Evolutionary conservation across 2,329 filamentous ascomycete genomes (phyloP).

Genomic region (Venturia oleaginea): DNA sequence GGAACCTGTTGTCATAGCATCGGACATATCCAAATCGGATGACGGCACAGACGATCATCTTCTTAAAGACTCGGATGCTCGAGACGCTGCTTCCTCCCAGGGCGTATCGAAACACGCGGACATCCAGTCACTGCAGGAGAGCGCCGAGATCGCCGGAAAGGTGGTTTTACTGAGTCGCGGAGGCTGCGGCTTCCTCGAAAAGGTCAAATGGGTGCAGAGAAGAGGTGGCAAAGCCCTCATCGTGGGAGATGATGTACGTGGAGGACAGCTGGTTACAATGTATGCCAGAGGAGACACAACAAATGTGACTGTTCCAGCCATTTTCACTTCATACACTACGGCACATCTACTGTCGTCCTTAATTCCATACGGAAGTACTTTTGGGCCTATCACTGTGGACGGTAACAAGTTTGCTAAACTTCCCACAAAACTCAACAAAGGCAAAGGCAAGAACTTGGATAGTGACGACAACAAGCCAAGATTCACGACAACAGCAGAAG

Average conservation of each 20-base stretch:
- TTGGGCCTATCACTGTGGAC: not conserved
- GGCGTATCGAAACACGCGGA: constrained; percentile 56
- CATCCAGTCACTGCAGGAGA: constrained; percentile 84
- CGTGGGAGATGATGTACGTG: constrained; percentile 85
- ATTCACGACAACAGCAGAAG: constrained; percentile 18
- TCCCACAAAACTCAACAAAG: constrained; percentile 11
- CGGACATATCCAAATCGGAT: constrained; percentile 31
- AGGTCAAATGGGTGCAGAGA: constrained; percentile 93
- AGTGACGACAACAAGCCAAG: constrained; percentile 19
- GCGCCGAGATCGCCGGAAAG: constrained; percentile 86
- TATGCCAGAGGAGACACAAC: constrained; percentile 95
- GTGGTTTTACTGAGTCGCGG: constrained; percentile 85
- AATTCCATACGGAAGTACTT: constrained; percentile 55
- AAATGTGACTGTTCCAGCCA: constrained; percentile 84
- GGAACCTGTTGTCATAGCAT: not conserved
- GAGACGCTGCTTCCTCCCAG: constrained; percentile 18
- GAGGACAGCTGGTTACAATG: constrained; percentile 89
- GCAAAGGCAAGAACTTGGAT: constrained; percentile 6
- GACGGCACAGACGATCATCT: constrained; percentile 84
- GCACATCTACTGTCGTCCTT: constrained; percentile 86
- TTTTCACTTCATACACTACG: constrained; percentile 92
- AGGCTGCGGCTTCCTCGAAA: constrained; percentile 92
- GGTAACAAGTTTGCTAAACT: constrained; percentile 6
- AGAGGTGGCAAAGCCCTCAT: constrained; percentile 83
- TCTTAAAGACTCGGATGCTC: constrained; percentile 34